Base-by-base conservation (phyloP, 129 eudicot species). In the Flaveria robusta region DNA sequence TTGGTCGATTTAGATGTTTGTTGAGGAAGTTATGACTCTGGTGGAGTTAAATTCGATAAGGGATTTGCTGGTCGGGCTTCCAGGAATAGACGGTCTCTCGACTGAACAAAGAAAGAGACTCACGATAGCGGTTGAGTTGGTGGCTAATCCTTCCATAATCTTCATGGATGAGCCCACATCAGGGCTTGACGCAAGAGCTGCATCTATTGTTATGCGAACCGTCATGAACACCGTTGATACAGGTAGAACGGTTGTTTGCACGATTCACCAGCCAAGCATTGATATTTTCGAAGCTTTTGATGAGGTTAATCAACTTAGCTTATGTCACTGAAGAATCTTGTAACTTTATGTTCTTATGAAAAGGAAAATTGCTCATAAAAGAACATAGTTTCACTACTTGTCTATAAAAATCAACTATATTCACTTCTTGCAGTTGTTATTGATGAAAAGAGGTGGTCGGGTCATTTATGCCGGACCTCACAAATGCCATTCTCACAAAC, bases 261-360 rank as follows among this genome's bases (percentile, higher is more conserved):
- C 96, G 81, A 92, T 92, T 52, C 96, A 92, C 81, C 98, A 89
- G 77, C 98, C 98, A 22, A 92, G 98, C 85, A 86, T 92, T 1
- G 96, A 92, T 76, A 90, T 93, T 10, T 93, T 93, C 72, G 96
- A 93, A 73, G 85, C 96, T 68, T 93, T 93, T 52, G 98, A 93
- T 64, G 98, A 93, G 96, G 98, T 43, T 43, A 43, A 43, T 43
- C 13, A 43, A 43, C 49, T 43, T 43, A 43, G 49, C 49, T 43
- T 43, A 43, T 43, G 14, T 43, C 49, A 43, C 2, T 9, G 13
- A 43, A 43, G 8, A 43, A 43, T 43, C 12, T 42, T 42, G 47
- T 42, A 9, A 42, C 47, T 42, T 42, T 7, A 1, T 42, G 47
- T 42, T 42, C 47, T 9, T 43, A 8, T 34, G 7, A 34, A 34